Conservation (phyloP, 345 rosid species). For the Zanthoxylum bungeanum region DNA sequence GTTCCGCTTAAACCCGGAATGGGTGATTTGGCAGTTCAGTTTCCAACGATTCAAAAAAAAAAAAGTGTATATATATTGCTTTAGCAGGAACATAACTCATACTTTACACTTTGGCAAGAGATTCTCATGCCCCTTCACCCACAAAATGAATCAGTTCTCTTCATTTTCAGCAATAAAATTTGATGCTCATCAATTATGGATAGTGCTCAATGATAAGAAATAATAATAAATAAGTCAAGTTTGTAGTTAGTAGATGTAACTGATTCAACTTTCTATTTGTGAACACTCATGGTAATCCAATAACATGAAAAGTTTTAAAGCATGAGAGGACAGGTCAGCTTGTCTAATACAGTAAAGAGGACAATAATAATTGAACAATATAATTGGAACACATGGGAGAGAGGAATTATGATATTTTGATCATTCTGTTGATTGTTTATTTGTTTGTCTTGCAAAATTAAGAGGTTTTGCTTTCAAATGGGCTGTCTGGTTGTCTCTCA, state of each 20-base stretch:
- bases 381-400: background rate
- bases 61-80: background rate
- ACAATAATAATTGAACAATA: background rate
- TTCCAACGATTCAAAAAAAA: too few relatives aligned
- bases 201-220: background rate
- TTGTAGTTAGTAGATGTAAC: background rate
- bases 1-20: too few relatives aligned
- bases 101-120: slow-evolving; percentile 9
- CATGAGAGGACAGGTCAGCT: background rate
- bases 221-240: background rate
- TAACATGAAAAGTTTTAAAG: background rate
- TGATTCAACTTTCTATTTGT: background rate
- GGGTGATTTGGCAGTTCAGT: too few relatives aligned
- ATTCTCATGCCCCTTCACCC: slow-evolving; percentile 7
- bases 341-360: background rate
- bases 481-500: background rate
- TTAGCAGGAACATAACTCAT: background rate
- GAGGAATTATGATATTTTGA: background rate
- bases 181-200: background rate
- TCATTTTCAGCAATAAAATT: background rate
- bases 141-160: slow-evolving; percentile 11
- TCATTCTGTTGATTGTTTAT: background rate
- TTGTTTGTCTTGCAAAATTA: background rate
- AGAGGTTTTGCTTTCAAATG: background rate
- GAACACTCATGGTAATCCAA: background rate